phyloP scores from a whole-genome alignment of 1,139 yeast species.

The Lodderomyces theae region DNA sequence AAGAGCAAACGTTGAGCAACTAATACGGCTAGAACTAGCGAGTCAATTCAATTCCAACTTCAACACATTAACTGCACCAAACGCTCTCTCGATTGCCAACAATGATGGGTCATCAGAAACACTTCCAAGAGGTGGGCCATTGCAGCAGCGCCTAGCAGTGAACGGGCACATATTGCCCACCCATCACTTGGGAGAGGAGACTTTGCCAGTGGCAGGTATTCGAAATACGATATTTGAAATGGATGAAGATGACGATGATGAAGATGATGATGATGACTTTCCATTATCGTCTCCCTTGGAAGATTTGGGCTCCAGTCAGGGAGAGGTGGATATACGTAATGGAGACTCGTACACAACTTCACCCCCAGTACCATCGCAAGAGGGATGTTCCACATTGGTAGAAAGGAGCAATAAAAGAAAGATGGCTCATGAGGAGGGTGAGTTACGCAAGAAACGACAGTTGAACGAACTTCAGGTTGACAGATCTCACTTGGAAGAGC shows the following conservation, averaged over 20 bases:
- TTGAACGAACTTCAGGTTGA: constrained; percentile 27
- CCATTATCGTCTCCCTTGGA: constrained; percentile 16
- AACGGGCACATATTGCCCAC: constrained; percentile 8
- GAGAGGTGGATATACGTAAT: constrained; percentile 14
- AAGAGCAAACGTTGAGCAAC: constrained; percentile 33
- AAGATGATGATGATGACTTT: constrained; percentile 29
- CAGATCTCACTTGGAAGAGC: too few species aligned
- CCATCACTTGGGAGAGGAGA: constrained; percentile 32
- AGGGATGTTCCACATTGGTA: too few species aligned
- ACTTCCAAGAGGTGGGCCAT: not conserved
- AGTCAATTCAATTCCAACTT: constrained; percentile 16
- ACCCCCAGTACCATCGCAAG: too few species aligned
- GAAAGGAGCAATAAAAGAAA: constrained; percentile 35
- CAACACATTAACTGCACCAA: constrained; percentile 10
- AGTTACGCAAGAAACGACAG: constrained; percentile 33
- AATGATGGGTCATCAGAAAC: not conserved
- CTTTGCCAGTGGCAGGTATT: constrained; percentile 14
- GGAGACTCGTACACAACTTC: constrained; percentile 30
- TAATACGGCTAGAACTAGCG: constrained; percentile 29
- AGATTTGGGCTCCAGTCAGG: constrained; percentile 8
- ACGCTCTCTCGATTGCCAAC: constrained; percentile 5
- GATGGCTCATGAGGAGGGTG: constrained; percentile 29
- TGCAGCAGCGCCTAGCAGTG: constrained; percentile 4
- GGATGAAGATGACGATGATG: constrained; percentile 17
- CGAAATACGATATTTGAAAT: constrained; percentile 6